Conservation (phyloP, 2,329 filamentous ascomycete genomes). For the Xylariaceae sp. region DNA sequence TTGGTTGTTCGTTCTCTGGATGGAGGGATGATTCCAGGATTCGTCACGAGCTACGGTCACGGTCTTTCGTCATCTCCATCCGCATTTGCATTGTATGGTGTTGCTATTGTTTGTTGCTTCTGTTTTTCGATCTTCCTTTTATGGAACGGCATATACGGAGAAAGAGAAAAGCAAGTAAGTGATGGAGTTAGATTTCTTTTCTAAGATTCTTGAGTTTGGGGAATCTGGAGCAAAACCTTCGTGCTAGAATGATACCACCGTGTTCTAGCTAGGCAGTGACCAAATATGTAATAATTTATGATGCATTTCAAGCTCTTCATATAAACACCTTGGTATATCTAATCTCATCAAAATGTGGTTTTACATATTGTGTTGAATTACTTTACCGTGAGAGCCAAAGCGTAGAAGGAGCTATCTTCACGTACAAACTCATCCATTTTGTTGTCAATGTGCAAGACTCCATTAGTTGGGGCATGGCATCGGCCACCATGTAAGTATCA, state of each 20-base stretch:
- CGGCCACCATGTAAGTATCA: too few species aligned
- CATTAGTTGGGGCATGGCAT: too few species aligned
- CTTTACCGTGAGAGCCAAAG: too few species aligned
- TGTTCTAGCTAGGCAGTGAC: too few species aligned
- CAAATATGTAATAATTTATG: not conserved
- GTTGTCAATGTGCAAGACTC: too few species aligned
- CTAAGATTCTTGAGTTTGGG: not conserved
- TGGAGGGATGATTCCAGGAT: not conserved
- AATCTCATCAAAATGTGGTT: too few species aligned
- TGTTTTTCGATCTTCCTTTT: not conserved
- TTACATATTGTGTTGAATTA: too few species aligned
- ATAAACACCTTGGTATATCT: too few species aligned
- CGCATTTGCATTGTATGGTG: constrained; percentile 20
- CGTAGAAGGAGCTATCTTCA: too few species aligned
- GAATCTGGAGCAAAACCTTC: not conserved
- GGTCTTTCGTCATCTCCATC: not conserved
- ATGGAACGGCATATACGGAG: not conserved
- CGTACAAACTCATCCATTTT: too few species aligned
- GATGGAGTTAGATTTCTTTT: not conserved
- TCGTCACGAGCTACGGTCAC: constrained; percentile 1
- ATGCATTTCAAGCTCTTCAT: too few species aligned
- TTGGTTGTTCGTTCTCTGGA: not conserved
- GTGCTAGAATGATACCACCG: too few species aligned
- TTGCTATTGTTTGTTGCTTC: not conserved
- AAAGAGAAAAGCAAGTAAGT: not conserved